Conservation (phyloP, 2,329 filamentous ascomycete genomes). For the Fusarium musae region DNA sequence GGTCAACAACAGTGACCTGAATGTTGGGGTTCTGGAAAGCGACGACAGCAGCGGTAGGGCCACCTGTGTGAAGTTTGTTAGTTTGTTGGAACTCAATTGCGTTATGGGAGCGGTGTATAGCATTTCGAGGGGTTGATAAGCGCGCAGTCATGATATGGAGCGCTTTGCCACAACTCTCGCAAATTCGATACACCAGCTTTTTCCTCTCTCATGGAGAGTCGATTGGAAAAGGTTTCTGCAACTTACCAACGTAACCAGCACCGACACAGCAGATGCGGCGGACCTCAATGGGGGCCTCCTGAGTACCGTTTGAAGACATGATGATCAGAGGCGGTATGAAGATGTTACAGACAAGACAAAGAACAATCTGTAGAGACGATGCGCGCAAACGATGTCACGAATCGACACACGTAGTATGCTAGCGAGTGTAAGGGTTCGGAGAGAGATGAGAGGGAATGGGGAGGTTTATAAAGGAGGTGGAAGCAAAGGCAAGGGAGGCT, state of each 20-base stretch:
- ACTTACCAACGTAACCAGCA: conserved; percentile 79
- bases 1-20: conserved; percentile 79
- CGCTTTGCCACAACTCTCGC: neutral
- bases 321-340: conserved; percentile 30
- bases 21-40: conserved; percentile 78
- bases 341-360: conserved; percentile 23
- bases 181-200: neutral
- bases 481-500: conserved; percentile 29
- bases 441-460: conserved; percentile 16
- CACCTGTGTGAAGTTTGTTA: conserved; percentile 59
- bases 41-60: conserved; percentile 79
- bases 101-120: conserved; percentile 2
- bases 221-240: neutral
- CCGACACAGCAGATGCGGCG: conserved; percentile 78
- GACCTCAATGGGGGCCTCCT: conserved; percentile 51
- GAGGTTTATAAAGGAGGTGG: conserved; percentile 39
- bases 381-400: conserved; percentile 39
- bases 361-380: conserved; percentile 30
- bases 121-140: conserved; percentile 8
- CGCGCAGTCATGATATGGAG: conserved; percentile 11
- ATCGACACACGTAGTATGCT: conserved; percentile 38
- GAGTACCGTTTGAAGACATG: conserved; percentile 47
- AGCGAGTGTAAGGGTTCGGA: conserved; percentile 32
- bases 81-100: conserved; percentile 22
- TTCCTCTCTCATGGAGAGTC: neutral